Evolutionary conservation across 169 alveolate genomes (phyloP).

Genomic region (Cryptosporidium bovis): DNA sequence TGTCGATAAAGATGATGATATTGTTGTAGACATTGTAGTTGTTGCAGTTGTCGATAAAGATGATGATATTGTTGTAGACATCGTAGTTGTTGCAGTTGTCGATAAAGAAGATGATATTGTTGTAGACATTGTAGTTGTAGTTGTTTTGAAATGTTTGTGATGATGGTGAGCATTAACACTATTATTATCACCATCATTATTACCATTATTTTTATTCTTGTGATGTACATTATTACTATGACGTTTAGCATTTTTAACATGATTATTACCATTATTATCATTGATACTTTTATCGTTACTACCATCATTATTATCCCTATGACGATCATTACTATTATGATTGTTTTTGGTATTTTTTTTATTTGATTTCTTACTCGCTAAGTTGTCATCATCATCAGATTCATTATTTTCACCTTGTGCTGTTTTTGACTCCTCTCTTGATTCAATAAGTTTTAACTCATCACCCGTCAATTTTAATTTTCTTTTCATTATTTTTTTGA

Average conservation of each 20-base stretch:
- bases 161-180: slow-evolving; percentile 34
- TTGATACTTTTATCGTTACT: too few relatives aligned
- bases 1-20: too few relatives aligned
- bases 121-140: slow-evolving; percentile 23
- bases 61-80: slow-evolving; percentile 7
- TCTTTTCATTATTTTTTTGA: slow-evolving; percentile 6
- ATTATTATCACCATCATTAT: background rate
- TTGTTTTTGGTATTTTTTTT: too few relatives aligned
- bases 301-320: too few relatives aligned
- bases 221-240: slow-evolving; percentile 19
- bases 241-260: background rate
- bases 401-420: background rate
- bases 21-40: background rate
- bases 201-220: background rate
- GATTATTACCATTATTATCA: background rate
- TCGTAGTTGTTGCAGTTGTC: slow-evolving; percentile 1
- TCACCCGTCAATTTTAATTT: slow-evolving; percentile 5
- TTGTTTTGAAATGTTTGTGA: slow-evolving; percentile 15
- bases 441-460: background rate
- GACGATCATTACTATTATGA: too few relatives aligned
- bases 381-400: too few relatives aligned
- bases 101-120: background rate
- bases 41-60: slow-evolving; percentile 12
- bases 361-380: too few relatives aligned
- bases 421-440: slow-evolving; percentile 9